Base-by-base conservation (phyloP, 1,284 basidiomycete species). In the Moniliophthora roreri region DNA sequence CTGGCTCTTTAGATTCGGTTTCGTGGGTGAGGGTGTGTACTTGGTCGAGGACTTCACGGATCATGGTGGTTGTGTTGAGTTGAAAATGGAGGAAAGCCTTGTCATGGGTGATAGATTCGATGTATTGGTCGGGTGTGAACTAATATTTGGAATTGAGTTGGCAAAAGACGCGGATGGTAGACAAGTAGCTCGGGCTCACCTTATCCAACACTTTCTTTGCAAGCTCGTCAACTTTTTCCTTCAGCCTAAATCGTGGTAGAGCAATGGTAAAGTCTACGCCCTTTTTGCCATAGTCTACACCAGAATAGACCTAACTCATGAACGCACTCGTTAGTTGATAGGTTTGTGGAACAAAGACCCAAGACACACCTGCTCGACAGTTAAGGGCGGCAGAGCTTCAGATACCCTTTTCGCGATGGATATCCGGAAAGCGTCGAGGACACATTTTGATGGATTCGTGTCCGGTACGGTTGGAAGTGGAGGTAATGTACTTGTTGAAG, bases 251-350 rank as follows among this genome's bases (percentile, higher is more conserved):
- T 53, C 96, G 82, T 23, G 95, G 93, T 39, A 98, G 72, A 4
- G 97, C 95, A 28, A 99, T 82, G 0, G 91, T 92, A 63, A 97
- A 94, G 73, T 99, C 96, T 44, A 83, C 86, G 15, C 90, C 92
- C 72, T 96, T 95, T 74, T 94, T 95, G 46, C 91, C 91, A 60
- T 89, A 89, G 69, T 95, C 91, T 4, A 98, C 89, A 13, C 91
- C 95, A 24, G 80, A 70, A 68, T 90, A 96, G 8, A 32, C 42
- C 42, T 45, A 16, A 5, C n/a, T 9, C 8, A 20, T 28, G 11
- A 5, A 24, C n/a, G 21, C 16, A 24, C 20, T 7, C 28, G n/a
- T 13, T 9, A 6, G n/a, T 26, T 32, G 10, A 11, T 10, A 11
- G 9, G n/a, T 8, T 45, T 28, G 11, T 24, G 7, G 2, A 6